Percentiles rank a stretch among this genome's conserved stretches.
phyloP scores from a whole-genome alignment of 768 basidiomycete genomes.

The Mycena floridula region DNA sequence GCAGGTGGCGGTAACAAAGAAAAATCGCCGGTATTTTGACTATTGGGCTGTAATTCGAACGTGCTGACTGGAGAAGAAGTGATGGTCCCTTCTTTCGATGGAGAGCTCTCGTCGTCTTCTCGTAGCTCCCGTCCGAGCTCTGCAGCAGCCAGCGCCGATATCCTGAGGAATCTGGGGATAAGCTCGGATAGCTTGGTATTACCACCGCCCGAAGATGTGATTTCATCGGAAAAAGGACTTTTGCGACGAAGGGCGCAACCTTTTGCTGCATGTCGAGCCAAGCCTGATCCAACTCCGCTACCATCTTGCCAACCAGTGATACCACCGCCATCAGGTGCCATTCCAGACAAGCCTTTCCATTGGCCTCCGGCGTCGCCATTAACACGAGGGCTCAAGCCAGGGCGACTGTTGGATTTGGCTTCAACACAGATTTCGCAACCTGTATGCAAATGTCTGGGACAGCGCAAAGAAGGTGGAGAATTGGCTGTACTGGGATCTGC shows the following conservation, averaged over 20 bases:
- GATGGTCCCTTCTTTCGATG: background rate
- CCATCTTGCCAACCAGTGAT: conserved; percentile 75
- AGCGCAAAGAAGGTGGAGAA: conserved; percentile 57
- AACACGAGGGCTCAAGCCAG: conserved; percentile 19
- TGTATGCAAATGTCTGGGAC: conserved; percentile 67
- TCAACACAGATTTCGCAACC: conserved; percentile 77
- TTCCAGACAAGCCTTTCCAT: conserved; percentile 9
- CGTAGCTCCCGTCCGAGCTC: conserved; percentile 70
- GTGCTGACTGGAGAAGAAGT: background rate
- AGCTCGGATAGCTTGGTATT: conserved; percentile 63
- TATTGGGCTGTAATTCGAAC: background rate
- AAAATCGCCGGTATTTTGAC: conserved; percentile 8
- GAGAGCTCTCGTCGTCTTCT: conserved; percentile 39
- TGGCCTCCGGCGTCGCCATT: conserved; percentile 4
- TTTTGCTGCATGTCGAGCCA: conserved; percentile 45
- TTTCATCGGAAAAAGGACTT: conserved; percentile 13
- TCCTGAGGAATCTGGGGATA: conserved; percentile 64
- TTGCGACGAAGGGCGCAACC: conserved; percentile 59
- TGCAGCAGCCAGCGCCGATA: conserved; percentile 73
- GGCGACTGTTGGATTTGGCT: conserved; percentile 34
- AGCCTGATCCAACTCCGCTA: conserved; percentile 66
- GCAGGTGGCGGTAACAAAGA: conserved; percentile 13
- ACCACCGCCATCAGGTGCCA: conserved; percentile 36
- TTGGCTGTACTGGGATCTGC: conserved; percentile 57
- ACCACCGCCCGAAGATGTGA: conserved; percentile 32